Evolutionary conservation across 257 asterid genomes (phyloP), one percentile per base, ranked within the genome.

Genomic region (Gentiana straminea): DNA sequence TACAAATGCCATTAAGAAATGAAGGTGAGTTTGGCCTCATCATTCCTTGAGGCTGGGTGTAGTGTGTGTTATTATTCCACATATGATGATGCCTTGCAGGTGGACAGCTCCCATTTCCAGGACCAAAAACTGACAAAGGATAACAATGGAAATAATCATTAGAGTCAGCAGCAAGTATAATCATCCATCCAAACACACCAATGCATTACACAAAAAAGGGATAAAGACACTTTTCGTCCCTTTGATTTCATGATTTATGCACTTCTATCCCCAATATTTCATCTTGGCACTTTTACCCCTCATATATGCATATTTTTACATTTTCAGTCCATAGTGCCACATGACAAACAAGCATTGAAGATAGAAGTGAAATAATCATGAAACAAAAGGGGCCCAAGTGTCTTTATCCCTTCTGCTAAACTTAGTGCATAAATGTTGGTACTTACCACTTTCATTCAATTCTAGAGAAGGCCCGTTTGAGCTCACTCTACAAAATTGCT

Each of bases 1-100:
- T 64, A 52, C 80, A 70, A 48, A 79, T 68, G 61, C 98, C 96
- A 52, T 74, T 84, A 54, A 74, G 81, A 65, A 79, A 83, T 59
- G 97, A 78, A 52, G 89, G 93, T 52, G 99, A 80, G 75, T 69
- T 84, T 34, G 95, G 84, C 94, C 95, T 85, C 52, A 80, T 45
- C 73, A 72, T 70, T 50, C 86, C 73, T 70, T 84, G 95, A 67
- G 93, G 77, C 65, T 74, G 95, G 15, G 82, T 76, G 60, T 76
- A 86, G 55, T 71, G 92, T 2, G 90, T 69, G 62, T 79, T 81
- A 62, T 79, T 92, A 62, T 79, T 92, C 97, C 97, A 88, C 79
- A 79, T 76, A 72, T 83, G 81, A 65, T 78, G 94, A 56, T 72
- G 94, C 59, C 96, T 94, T 51, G 97, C 84, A 57, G 95, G 82